Percentiles rank a stretch among this genome's conserved stretches.
Conservation (phyloP, 352 stramenopile species). For the Hyaloperonospora brassicae region DNA sequence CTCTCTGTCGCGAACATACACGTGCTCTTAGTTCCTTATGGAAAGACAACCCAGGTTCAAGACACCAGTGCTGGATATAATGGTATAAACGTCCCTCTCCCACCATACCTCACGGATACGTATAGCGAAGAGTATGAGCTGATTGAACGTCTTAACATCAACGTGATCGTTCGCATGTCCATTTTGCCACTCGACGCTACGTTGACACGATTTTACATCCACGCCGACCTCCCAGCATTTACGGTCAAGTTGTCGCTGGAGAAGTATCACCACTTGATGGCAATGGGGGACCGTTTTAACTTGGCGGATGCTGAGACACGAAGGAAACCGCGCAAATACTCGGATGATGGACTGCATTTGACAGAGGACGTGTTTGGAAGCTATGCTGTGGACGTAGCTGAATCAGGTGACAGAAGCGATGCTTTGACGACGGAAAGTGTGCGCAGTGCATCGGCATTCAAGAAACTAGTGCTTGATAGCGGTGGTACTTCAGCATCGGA, state of each 20-base stretch:
- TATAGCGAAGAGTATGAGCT: conserved; percentile 66
- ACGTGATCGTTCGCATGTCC: conserved; percentile 76
- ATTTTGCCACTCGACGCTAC: conserved; percentile 80
- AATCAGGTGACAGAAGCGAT: conserved; percentile 18
- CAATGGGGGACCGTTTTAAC: conserved; percentile 54
- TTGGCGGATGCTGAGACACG: conserved; percentile 24
- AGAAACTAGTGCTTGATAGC: conserved; percentile 41
- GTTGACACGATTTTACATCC: conserved; percentile 73
- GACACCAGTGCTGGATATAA: conserved; percentile 15
- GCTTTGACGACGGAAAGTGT: conserved; percentile 32
- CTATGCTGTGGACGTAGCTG: conserved; percentile 3
- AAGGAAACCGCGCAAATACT: conserved; percentile 21
- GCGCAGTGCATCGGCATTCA: conserved; percentile 43
- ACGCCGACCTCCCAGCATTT: conserved; percentile 74
- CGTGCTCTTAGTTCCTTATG: conserved; percentile 71
- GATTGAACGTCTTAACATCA: conserved; percentile 82
- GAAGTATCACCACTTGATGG: conserved; percentile 71
- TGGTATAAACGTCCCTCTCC: conserved; percentile 28
- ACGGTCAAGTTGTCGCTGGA: conserved; percentile 81
- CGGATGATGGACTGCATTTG: conserved; percentile 11
- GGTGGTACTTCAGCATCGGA: conserved; percentile 11
- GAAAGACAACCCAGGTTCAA: conserved; percentile 32
- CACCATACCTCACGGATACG: conserved; percentile 32
- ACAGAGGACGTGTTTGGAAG: conserved; percentile 12
- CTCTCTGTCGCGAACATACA: conserved; percentile 78